Percentiles rank a stretch among this genome's conserved stretches.
Evolutionary conservation across 176 grass and related monocot genomes (phyloP).

Genomic region (Chrysopogon serrulatus): DNA sequence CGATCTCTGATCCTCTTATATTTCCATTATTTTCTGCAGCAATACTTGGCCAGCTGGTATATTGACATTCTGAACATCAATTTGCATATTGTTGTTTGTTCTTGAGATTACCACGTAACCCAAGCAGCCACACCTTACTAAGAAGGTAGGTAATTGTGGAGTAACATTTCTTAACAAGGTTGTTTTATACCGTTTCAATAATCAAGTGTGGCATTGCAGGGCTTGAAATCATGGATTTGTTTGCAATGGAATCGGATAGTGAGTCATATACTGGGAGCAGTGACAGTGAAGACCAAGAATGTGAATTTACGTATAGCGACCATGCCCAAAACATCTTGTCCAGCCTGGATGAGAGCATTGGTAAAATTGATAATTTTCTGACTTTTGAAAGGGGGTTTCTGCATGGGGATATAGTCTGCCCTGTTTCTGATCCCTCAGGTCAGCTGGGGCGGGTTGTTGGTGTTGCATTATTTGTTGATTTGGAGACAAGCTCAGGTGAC

Average conservation of each 20-base stretch:
- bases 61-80: not conserved
- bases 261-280: slow-evolving; percentile 62
- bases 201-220: slow-evolving; percentile 28
- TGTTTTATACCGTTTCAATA: not conserved
- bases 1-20: not conserved
- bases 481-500: slow-evolving; percentile 69
- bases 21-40: slow-evolving; percentile 1
- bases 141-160: slow-evolving; percentile 13
- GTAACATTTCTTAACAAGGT: slow-evolving; percentile 6
- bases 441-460: slow-evolving; percentile 70
- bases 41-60: not conserved
- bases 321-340: slow-evolving; percentile 73
- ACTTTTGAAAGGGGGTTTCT: slow-evolving; percentile 78
- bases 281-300: slow-evolving; percentile 87
- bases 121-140: not conserved
- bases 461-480: slow-evolving; percentile 71
- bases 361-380: slow-evolving; percentile 88
- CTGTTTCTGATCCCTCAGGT: slow-evolving; percentile 64
- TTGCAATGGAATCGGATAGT: slow-evolving; percentile 64
- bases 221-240: slow-evolving; percentile 52
- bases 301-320: slow-evolving; percentile 49
- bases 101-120: slow-evolving; percentile 14
- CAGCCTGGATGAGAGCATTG: slow-evolving; percentile 80
- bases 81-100: slow-evolving; percentile 16
- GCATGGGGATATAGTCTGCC: slow-evolving; percentile 81